Evolutionary conservation across 495 filamentous ascomycete species (phyloP).

Genomic region (Tuber umbilicatum): DNA sequence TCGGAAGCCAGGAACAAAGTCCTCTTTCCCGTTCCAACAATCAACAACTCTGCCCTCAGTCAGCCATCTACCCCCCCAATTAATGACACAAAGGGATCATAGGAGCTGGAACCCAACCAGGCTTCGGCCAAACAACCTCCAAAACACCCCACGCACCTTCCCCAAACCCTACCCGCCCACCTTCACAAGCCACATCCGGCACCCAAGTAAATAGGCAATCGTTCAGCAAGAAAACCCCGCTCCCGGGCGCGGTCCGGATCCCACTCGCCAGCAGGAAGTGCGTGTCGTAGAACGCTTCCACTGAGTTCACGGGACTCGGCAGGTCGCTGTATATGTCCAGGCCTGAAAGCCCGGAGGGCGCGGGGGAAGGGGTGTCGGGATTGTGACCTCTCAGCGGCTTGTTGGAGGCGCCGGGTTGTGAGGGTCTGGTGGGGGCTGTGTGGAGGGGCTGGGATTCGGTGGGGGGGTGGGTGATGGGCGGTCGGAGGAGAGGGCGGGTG

Average conservation of each 20-base stretch:
- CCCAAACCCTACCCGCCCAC: constrained; percentile 73
- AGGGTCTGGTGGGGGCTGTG: background rate
- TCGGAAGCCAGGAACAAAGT: constrained; percentile 70
- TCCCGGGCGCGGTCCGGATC: constrained; percentile 56
- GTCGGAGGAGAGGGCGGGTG: constrained; percentile 11
- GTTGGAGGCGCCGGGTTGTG: constrained; percentile 11
- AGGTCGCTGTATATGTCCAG: constrained; percentile 75
- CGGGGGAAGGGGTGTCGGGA: background rate
- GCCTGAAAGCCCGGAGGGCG: constrained; percentile 12
- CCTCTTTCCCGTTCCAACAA: constrained; percentile 72
- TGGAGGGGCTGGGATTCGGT: background rate
- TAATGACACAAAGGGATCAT: constrained; percentile 18
- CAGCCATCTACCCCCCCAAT: constrained; percentile 14
- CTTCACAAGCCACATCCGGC: constrained; percentile 59
- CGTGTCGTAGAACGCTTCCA: constrained; percentile 70
- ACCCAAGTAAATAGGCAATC: constrained; percentile 85
- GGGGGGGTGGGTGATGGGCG: constrained; percentile 13
- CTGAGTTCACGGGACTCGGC: constrained; percentile 66
- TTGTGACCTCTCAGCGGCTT: constrained; percentile 4
- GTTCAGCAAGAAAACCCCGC: constrained; percentile 65
- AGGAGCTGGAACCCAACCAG: constrained; percentile 55
- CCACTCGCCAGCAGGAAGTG: constrained; percentile 81
- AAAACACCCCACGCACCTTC: constrained; percentile 69
- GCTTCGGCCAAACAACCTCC: constrained; percentile 77
- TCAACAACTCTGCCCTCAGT: constrained; percentile 63